A percentile compares a stretch with the other conserved stretches of the same genome.
Evolutionary conservation across 352 stramenopile species (phyloP).

Genomic region (Pythium myriotylum): DNA sequence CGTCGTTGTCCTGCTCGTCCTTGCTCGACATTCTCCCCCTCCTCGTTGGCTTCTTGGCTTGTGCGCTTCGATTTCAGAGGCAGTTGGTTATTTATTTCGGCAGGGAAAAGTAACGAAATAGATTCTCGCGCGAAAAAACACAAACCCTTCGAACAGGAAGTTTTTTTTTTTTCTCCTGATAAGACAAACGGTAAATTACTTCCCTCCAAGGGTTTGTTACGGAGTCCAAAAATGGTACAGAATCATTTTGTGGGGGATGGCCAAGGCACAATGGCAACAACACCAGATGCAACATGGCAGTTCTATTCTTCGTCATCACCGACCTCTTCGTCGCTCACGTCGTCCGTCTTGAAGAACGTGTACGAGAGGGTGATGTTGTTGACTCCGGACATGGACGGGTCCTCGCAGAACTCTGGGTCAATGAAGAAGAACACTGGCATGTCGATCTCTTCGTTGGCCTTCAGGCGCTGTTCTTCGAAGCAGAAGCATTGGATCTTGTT

Average conservation of each 20-base stretch:
- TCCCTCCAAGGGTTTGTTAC: background rate
- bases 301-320: slow-evolving; percentile 62
- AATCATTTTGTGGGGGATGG: background rate
- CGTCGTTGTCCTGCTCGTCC: slow-evolving; percentile 87
- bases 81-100: slow-evolving; percentile 17
- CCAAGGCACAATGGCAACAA: no score
- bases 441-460: slow-evolving; percentile 97
- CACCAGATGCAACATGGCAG: background rate
- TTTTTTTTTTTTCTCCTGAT: no score
- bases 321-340: slow-evolving; percentile 91
- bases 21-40: slow-evolving; percentile 61
- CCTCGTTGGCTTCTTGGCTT: slow-evolving; percentile 11
- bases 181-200: no score
- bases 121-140: slow-evolving; percentile 19
- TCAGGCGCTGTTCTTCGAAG: slow-evolving; percentile 98
- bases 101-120: background rate
- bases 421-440: slow-evolving; percentile 99
- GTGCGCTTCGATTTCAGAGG: slow-evolving; percentile 19
- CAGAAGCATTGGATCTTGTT: slow-evolving; percentile 99
- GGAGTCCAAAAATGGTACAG: background rate
- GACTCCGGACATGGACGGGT: slow-evolving; percentile 95
- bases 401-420: slow-evolving; percentile 98
- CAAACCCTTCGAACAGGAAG: no score
- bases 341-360: slow-evolving; percentile 98
- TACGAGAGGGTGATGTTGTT: slow-evolving; percentile 98